phyloP scores from a whole-genome alignment of 202 grass and related monocot species.

The Setaria viridis region DNA sequence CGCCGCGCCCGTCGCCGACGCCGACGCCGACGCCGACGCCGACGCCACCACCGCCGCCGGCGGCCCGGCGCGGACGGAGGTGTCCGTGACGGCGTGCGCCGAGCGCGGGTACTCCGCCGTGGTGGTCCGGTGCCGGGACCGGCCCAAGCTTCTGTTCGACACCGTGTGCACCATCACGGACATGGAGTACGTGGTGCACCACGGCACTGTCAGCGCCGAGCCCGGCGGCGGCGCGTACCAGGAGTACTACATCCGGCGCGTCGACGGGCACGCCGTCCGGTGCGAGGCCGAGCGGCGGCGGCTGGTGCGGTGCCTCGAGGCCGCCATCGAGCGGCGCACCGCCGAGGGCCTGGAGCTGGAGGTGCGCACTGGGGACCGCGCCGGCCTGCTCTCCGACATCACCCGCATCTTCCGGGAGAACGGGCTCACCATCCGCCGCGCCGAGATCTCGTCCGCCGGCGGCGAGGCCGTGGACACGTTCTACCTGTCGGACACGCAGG shows the following conservation, averaged over 20 bases:
- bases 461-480: slow-evolving; percentile 74
- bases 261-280: slow-evolving; percentile 64
- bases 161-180: slow-evolving; percentile 86
- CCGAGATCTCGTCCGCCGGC: slow-evolving; percentile 66
- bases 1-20: no score
- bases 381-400: slow-evolving; percentile 74
- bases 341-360: slow-evolving; percentile 83
- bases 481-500: slow-evolving; percentile 72
- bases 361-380: slow-evolving; percentile 58
- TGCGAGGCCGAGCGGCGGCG: slow-evolving; percentile 67
- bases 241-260: slow-evolving; percentile 89
- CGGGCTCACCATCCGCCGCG: slow-evolving; percentile 75
- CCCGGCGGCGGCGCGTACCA: slow-evolving; percentile 67
- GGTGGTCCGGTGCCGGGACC: slow-evolving; percentile 74
- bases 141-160: slow-evolving; percentile 88
- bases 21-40: no score
- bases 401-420: slow-evolving; percentile 90
- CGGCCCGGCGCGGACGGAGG: slow-evolving; percentile 37
- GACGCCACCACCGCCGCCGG: not conserved
- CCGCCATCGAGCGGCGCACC: slow-evolving; percentile 78
- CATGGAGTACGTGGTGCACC: slow-evolving; percentile 85
- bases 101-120: slow-evolving; percentile 80
- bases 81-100: slow-evolving; percentile 57
- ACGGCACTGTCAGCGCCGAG: slow-evolving; percentile 63
- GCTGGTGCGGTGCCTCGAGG: slow-evolving; percentile 76